Evolutionary conservation across 2,329 filamentous ascomycete genomes (phyloP), one percentile per base, ranked within the genome.

Genomic region (Aureobasidium musti): DNA sequence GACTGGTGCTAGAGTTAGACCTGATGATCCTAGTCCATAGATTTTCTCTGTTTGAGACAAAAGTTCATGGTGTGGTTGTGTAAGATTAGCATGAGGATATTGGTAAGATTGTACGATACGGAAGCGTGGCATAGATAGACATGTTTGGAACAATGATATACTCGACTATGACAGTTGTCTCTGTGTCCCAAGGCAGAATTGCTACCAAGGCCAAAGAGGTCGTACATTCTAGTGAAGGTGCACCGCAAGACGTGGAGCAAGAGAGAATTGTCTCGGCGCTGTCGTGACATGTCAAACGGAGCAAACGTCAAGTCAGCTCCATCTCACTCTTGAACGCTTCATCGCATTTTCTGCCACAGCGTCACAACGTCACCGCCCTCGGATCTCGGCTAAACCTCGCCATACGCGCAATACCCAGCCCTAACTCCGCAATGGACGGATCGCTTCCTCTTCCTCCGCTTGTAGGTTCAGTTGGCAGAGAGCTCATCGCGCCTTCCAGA

Each of bases 1-100:
- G 70, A 71, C 67, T 59, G 70, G 72, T 53, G 74, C 71, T 26
- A 71, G 74, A 53, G 75, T 77, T 21, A 70, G 75, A 65, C 65
- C 56, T 23, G 60, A 64, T 50, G 57, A 64, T 37, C 41, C 50
- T 3, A 67, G 56, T 28, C 57, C 45, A 21, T 67, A 49, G 30
- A 61, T 49, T 11, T 5, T 49, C 5, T 21, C 10, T 49, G 11
- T 49, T 49, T 49, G 5, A 19, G 21, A 33, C 13, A 8, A 61
- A 61, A 61, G 57, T 61, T 60, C 19, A 33, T 21, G 14, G 5
- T 21, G 53, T 57, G 13, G 17, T 23, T 28, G 26, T 59, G 57
- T 61, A 61, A 61, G 57, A 61, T 35, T 61, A 61, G 57, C 53
- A 39, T 41, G 35, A 35, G 35, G 30, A 7, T 26, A 13, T 35